Evolutionary conservation across 2,329 filamentous ascomycete genomes (phyloP), one percentile per base, ranked within the genome.

Genomic region (Nannizziopsis barbatae): DNA sequence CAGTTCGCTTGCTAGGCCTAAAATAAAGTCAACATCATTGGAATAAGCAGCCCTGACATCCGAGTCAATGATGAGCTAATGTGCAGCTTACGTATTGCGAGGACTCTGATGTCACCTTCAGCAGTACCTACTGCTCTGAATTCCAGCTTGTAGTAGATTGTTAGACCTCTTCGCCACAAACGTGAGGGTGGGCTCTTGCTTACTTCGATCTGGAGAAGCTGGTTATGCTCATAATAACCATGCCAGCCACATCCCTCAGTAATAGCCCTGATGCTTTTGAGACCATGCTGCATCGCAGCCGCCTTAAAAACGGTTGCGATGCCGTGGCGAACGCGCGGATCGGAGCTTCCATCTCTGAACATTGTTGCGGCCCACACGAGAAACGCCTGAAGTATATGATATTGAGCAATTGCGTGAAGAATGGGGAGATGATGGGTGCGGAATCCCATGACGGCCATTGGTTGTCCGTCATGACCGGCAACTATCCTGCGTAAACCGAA

Each of bases 401-500:
- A 31, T 18, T 47, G 44, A 9, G 44, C 44, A 17, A 47, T n/a
- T 15, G 44, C 20, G 3, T 33, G 33, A 9, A 47, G 17, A n/a
- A 47, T 20, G 8, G 44, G 44, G 11, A 47, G 12, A 11, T 40
- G 44, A 15, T 47, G 44, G n/a, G 44, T 47, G 12, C 44, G 33
- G 44, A 47, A 47, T 3, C n/a, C 11, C 18, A 47, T 15, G 15
- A 47, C 36, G 14, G 33, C 9, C 14, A 30, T 10, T 17, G n/a
- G 33, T 17, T 39, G 17, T 40, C 44, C 33, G 20, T 22, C 17
- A n/a, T 38, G 35, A 5, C 27, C 44, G n/a, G 17, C 14, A 12
- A 47, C 27, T 31, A 6, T 37, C 2, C 36, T 27, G 22, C 22
- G 3, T 27, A 27, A 7, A 27, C 22, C 22, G 7, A 27, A 27